phyloP scores from a whole-genome alignment of 2,329 filamentous ascomycete species.

The Colletotrichum sp. region DNA sequence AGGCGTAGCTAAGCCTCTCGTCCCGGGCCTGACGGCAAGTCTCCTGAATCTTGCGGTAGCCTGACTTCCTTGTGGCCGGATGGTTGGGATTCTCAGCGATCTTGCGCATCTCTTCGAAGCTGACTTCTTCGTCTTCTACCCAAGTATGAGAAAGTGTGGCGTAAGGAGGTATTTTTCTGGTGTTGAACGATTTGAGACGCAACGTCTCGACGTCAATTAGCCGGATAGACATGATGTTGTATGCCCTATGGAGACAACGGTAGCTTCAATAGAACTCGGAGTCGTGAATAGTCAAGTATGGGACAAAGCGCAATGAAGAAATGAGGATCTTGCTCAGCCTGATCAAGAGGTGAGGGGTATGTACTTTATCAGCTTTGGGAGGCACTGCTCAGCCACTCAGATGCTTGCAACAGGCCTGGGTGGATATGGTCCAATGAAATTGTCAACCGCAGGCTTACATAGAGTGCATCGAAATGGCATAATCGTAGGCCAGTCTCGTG shows the following conservation, averaged over 20 bases:
- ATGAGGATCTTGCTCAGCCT: not conserved
- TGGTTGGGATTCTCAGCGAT: rapidly evolving
- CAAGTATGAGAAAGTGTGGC: slow-evolving; percentile 25
- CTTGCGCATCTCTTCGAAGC: slow-evolving; percentile 1
- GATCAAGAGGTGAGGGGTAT: not conserved
- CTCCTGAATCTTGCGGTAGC: not conserved
- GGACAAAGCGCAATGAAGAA: not conserved
- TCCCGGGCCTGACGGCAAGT: not conserved
- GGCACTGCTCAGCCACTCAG: not conserved
- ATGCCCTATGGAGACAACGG: too few relatives aligned
- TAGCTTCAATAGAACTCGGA: too few relatives aligned
- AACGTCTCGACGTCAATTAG: not conserved
- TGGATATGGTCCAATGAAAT: too few relatives aligned
- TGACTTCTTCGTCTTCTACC: slow-evolving; percentile 27
- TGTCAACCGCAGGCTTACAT: too few relatives aligned
- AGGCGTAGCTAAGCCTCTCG: not conserved
- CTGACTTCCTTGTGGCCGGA: rapidly evolving
- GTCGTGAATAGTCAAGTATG: too few relatives aligned
- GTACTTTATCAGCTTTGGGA: rapidly evolving
- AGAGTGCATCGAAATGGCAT: not conserved
- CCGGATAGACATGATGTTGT: not conserved
- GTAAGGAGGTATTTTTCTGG: rapidly evolving
- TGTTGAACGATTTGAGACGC: not conserved
- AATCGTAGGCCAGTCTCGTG: not conserved
- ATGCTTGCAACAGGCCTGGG: too few relatives aligned